Conservation (phyloP, 2,329 filamentous ascomycete genomes). For the Stachybotrys chlorohalonatus region DNA sequence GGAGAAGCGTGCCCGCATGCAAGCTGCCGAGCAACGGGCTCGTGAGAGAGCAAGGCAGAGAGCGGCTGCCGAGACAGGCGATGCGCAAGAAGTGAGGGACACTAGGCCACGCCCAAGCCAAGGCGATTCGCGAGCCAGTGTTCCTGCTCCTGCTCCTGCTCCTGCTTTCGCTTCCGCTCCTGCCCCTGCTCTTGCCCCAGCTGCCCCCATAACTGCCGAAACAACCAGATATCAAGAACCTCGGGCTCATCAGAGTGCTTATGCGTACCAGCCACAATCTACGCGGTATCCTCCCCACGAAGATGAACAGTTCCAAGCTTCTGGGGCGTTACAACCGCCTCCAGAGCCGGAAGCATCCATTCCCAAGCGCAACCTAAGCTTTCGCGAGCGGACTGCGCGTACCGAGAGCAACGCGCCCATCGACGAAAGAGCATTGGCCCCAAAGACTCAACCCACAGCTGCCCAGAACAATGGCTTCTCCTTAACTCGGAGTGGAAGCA, state of each 20-base stretch:
- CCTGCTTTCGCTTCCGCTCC: not conserved
- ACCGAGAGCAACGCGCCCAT: slow-evolving; percentile 27
- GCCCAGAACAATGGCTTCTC: slow-evolving; percentile 22
- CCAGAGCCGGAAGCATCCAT: slow-evolving; percentile 19
- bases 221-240: not conserved
- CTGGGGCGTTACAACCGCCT: slow-evolving; percentile 11
- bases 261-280: slow-evolving; percentile 8
- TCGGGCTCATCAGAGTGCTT: slow-evolving; percentile 7
- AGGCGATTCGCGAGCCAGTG: not conserved
- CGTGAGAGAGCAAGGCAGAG: slow-evolving; percentile 48
- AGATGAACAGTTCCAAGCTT: slow-evolving; percentile 8
- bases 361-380: slow-evolving; percentile 48
- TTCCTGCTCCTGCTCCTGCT: not conserved
- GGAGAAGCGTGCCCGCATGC: slow-evolving; percentile 77
- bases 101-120: not conserved
- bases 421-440: slow-evolving; percentile 12
- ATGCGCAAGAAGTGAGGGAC: not conserved
- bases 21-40: slow-evolving; percentile 69
- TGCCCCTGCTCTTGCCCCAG: not conserved
- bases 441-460: slow-evolving; percentile 10
- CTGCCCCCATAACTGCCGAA: not conserved
- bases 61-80: slow-evolving; percentile 7
- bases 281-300: slow-evolving; percentile 11
- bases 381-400: slow-evolving; percentile 47
- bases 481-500: slow-evolving; percentile 41